Conservation (phyloP, 1,284 basidiomycete species). For the Pseudozyma tsukubaensis region DNA sequence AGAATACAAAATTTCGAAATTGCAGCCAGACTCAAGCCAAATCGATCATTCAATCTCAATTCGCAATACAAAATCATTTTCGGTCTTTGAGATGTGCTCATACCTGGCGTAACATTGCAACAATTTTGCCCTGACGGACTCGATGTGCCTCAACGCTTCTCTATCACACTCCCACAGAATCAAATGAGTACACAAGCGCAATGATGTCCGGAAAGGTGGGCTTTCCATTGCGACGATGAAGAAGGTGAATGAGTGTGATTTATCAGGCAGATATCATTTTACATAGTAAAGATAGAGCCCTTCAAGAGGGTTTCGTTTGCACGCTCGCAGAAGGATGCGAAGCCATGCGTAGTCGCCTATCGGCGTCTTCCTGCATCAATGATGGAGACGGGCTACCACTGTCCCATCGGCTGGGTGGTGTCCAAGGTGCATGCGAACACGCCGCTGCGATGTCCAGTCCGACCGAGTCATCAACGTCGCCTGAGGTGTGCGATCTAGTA, state of each 20-base stretch:
- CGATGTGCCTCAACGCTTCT: not conserved
- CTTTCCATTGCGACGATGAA: no score
- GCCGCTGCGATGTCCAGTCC: constrained; percentile 24
- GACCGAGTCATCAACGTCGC: constrained; percentile 7
- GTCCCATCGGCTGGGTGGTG: constrained; percentile 16
- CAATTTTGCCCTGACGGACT: not conserved
- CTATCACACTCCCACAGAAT: not conserved
- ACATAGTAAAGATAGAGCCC: not conserved
- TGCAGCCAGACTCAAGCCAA: not conserved
- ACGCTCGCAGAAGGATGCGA: constrained; percentile 2
- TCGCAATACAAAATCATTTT: constrained; percentile 5
- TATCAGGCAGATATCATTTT: not conserved
- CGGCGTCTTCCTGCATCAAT: constrained; percentile 23
- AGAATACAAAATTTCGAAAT: constrained; percentile 16
- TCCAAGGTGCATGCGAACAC: constrained; percentile 6
- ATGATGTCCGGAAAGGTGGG: not conserved
- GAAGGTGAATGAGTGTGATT: not conserved
- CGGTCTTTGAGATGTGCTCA: not conserved
- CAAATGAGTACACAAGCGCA: not conserved
- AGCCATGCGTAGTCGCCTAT: constrained; percentile 37
- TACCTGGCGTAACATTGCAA: constrained; percentile 5
- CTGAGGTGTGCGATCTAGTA: not conserved
- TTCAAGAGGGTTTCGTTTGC: not conserved
- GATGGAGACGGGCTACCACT: constrained; percentile 20
- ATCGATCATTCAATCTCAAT: constrained; percentile 31